Evolutionary conservation across 148 eudicot genomes (phyloP).

Genomic region (Vaccinium macrocarpon): DNA sequence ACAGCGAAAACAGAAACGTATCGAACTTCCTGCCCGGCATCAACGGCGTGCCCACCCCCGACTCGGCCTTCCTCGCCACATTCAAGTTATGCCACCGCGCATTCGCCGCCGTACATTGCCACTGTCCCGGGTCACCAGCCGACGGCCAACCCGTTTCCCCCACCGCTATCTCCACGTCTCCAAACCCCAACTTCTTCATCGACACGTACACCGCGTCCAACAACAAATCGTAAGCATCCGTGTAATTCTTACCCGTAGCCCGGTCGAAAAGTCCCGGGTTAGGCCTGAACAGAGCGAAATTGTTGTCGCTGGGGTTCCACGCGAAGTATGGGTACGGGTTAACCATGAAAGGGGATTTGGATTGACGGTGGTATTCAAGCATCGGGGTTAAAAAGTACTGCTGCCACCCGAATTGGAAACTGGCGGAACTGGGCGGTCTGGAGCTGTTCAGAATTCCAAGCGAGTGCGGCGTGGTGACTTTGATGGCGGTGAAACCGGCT

Average conservation of each 20-base stretch:
- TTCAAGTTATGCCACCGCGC: slow-evolving; percentile 35
- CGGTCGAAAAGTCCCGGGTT: slow-evolving; percentile 45
- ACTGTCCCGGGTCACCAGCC: slow-evolving; percentile 42
- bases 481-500: slow-evolving; percentile 37
- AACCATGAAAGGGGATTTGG: slow-evolving; percentile 68
- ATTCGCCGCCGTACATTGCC: slow-evolving; percentile 42
- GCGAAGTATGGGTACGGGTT: slow-evolving; percentile 90
- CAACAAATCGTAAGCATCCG: slow-evolving; percentile 57
- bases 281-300: slow-evolving; percentile 39
- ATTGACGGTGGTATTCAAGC: slow-evolving; percentile 55
- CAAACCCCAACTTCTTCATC: slow-evolving; percentile 63
- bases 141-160: slow-evolving; percentile 95
- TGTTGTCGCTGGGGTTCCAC: slow-evolving; percentile 29
- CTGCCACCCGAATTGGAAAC: slow-evolving; percentile 71
- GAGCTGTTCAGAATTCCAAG: slow-evolving; percentile 49
- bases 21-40: slow-evolving; percentile 75
- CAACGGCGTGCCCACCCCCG: slow-evolving; percentile 74
- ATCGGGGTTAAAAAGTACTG: slow-evolving; percentile 51
- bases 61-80: slow-evolving; percentile 34
- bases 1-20: slow-evolving; percentile 57
- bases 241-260: slow-evolving; percentile 46
- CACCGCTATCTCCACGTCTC: slow-evolving; percentile 59
- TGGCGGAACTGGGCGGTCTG: slow-evolving; percentile 58
- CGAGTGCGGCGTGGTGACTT: slow-evolving; percentile 68
- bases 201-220: slow-evolving; percentile 61